phyloP scores from a whole-genome alignment of 2,329 filamentous ascomycete species.

The Eurotiales sp. region DNA sequence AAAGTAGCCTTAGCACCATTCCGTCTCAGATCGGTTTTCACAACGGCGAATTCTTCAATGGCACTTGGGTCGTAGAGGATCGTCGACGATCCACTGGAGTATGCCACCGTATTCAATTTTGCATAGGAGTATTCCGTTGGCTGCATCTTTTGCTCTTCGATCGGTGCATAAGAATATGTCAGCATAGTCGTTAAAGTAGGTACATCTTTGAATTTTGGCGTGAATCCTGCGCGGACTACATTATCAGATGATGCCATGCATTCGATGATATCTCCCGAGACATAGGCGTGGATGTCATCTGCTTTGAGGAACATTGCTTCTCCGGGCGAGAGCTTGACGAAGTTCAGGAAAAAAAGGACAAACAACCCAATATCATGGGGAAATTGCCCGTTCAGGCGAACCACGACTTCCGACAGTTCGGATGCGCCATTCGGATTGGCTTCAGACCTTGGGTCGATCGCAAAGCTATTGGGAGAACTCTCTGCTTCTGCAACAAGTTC shows the following conservation, averaged over 20 bases:
- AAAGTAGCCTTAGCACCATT: constrained; percentile 79
- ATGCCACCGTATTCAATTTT: constrained; percentile 75
- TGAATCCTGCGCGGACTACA: constrained; percentile 94
- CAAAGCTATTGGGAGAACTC: constrained; percentile 67
- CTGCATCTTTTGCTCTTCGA: constrained; percentile 88
- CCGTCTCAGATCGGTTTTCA: constrained; percentile 70
- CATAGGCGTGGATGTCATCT: constrained; percentile 94
- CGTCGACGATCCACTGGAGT: constrained; percentile 69
- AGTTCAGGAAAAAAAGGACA: constrained; percentile 96
- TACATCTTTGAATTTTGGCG: constrained; percentile 97
- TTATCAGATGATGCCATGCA: constrained; percentile 99
- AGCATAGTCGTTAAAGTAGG: constrained; percentile 83
- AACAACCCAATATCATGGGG: constrained; percentile 89
- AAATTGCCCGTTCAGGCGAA: constrained; percentile 76
- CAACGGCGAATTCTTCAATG: constrained; percentile 92
- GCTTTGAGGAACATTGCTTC: constrained; percentile 96
- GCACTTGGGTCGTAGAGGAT: constrained; percentile 81
- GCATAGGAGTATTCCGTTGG: constrained; percentile 82
- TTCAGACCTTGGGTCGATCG: constrained; percentile 44
- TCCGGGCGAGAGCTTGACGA: constrained; percentile 78
- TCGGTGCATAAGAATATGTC: constrained; percentile 93
- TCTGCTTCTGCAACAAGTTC: constrained; percentile 69
- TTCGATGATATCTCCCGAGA: constrained; percentile 78
- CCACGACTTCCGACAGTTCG: constrained; percentile 71
- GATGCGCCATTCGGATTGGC: constrained; percentile 41